Conservation (phyloP, 306 rosid genomes). For the Rosa multiflora region DNA sequence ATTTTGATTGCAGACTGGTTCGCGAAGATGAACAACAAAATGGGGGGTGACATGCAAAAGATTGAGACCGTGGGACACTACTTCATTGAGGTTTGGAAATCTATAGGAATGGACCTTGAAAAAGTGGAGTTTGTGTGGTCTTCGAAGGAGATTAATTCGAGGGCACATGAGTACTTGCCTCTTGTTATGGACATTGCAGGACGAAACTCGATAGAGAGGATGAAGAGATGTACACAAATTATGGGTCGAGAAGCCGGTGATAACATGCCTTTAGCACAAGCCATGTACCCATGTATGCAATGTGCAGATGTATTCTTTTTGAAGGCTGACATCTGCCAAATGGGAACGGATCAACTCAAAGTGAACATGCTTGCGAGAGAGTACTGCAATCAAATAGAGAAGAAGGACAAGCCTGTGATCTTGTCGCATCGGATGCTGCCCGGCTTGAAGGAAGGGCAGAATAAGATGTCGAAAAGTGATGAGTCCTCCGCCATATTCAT, state of each 20-base stretch:
- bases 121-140: constrained; percentile 87
- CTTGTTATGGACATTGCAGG: constrained; percentile 82
- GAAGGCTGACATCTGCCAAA: constrained; percentile 90
- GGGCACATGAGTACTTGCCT: constrained; percentile 79
- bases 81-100: constrained; percentile 82
- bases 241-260: constrained; percentile 80
- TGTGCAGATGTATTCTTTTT: constrained; percentile 90
- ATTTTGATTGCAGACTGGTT: constrained; percentile 94
- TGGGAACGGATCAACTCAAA: constrained; percentile 93
- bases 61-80: constrained; percentile 64
- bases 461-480: constrained; percentile 90
- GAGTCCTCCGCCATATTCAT: constrained; percentile 66
- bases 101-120: constrained; percentile 76
- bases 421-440: constrained; percentile 87
- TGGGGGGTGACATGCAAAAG: constrained; percentile 84
- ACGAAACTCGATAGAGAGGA: constrained; percentile 55
- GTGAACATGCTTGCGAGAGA: constrained; percentile 87
- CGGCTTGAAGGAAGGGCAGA: constrained; percentile 78
- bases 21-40: constrained; percentile 74
- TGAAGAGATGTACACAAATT: constrained; percentile 49
- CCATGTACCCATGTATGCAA: constrained; percentile 91
- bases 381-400: constrained; percentile 76
- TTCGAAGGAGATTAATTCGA: constrained; percentile 62
- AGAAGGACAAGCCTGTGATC: constrained; percentile 71
- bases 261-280: constrained; percentile 77